Evolutionary conservation across 176 grass and related monocot species (phyloP), one percentile per base, ranked within the genome.

Genomic region (Puccinellia tenuiflora): DNA sequence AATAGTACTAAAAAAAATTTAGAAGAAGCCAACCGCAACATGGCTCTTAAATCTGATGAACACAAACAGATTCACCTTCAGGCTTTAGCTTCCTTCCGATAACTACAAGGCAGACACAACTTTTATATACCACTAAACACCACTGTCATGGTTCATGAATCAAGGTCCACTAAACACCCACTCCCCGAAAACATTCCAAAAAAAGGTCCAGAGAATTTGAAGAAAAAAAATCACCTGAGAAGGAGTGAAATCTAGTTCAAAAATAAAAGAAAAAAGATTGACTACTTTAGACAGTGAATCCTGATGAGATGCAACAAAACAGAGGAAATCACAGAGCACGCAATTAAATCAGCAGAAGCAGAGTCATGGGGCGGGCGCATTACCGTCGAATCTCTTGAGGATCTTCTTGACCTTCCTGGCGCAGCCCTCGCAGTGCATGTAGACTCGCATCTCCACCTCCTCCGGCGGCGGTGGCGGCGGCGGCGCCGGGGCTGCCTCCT

Each of bases 341-440:
- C 46, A 17, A 73, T 10, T 48, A 73, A 26, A 26, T 24, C 1
- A 40, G 37, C 48, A 3, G 40, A n/a, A 40, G 37, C 48, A 3
- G 40, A n/a, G 35, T 11, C 18, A 48, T 40, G 17, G 7, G 10
- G 53, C 6, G 25, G 18, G 53, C 22, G 33, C 46, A 67, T 87
- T 93, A 99, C 96, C 96, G 13, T 93, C 89, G 14, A 94, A 90
- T 68, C 84, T 76, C 79, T 57, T 96, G 81, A 99, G 89, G 56
- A 90, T 90, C 47, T 89, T 85, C 85, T 92, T 96, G 74, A 99
- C 96, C 52, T 99, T 99, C 68, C 86, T 76, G 18, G 93, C 91
- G 62, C 96, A 99, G 9, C 93, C 96, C 85, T 99, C 91, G 85
- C 96, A 99, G 75, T 99, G 96, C 96, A 96, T 99, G 96, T 90